phyloP scores from a whole-genome alignment of 129 eudicot species.

The Silybum marianum region DNA sequence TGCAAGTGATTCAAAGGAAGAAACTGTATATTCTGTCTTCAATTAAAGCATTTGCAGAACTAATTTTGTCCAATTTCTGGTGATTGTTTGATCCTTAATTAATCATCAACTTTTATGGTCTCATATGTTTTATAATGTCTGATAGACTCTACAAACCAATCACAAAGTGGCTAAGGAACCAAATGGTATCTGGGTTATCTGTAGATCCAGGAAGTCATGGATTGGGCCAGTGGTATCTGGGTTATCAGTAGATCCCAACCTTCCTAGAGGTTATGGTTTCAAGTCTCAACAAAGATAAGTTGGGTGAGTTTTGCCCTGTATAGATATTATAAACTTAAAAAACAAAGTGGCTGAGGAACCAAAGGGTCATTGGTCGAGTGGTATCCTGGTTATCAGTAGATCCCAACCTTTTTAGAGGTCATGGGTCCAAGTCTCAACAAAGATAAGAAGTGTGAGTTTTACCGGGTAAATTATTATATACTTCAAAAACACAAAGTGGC shows the following conservation, averaged over 20 bases:
- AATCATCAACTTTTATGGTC: neutral
- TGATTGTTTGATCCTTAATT: conserved; percentile 12
- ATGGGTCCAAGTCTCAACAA: neutral
- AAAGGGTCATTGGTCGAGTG: neutral
- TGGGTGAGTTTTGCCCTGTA: neutral
- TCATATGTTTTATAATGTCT: neutral
- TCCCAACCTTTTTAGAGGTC: neutral
- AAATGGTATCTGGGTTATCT: neutral
- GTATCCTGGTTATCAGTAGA: neutral
- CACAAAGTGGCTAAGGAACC: neutral
- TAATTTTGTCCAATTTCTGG: neutral
- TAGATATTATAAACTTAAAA: neutral
- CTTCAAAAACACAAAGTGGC: neutral
- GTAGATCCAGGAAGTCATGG: neutral
- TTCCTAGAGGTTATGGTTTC: neutral
- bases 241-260: neutral
- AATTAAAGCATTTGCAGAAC: conserved; percentile 20
- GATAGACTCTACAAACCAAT: neutral
- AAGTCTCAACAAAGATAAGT: neutral
- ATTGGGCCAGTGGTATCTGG: neutral
- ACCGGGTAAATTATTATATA: neutral
- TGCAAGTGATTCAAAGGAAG: conserved; percentile 2
- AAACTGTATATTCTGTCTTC: conserved; percentile 20
- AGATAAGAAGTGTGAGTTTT: neutral
- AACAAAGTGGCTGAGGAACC: neutral